These are phyloP conservation scores for Salvia rosmarinus DNA, from an alignment of 257 asterid genomes.

Conservation along the genomic window DNA sequence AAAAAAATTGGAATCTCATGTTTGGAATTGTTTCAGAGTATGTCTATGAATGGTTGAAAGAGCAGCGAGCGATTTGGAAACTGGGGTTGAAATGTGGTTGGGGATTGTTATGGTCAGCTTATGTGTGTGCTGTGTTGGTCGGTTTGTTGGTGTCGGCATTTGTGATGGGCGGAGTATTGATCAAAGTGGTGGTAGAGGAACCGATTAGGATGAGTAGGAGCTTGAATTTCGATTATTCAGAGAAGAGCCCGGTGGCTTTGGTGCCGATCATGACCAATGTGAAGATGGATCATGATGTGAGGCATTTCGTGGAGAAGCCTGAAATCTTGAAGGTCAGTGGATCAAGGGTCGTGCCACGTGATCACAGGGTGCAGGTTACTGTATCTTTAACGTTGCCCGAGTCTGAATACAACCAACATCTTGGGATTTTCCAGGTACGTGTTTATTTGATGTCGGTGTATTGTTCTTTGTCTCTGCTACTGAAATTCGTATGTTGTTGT, in stretches of 20 bases:
- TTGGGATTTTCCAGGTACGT: conserved; percentile 84
- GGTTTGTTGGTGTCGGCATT: conserved; percentile 67
- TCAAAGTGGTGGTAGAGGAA: conserved; percentile 66
- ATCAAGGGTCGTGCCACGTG: conserved; percentile 60
- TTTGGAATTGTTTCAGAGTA: conserved; percentile 39
- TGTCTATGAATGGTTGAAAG: conserved; percentile 60
- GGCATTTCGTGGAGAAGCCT: conserved; percentile 44
- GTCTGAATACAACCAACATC: conserved; percentile 83
- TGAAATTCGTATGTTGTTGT: neutral
- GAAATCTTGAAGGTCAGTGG: conserved; percentile 42
- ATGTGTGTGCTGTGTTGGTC: conserved; percentile 72
- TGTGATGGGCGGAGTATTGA: conserved; percentile 64
- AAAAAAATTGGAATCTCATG: conserved; percentile 41
- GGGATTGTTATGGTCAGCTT: conserved; percentile 90
- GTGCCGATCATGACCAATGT: conserved; percentile 54
- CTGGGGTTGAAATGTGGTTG: conserved; percentile 74
- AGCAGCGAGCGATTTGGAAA: conserved; percentile 63
- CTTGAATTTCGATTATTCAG: conserved; percentile 87
- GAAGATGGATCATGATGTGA: conserved; percentile 41
- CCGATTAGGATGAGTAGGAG: conserved; percentile 61
- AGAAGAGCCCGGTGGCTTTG: conserved; percentile 77
- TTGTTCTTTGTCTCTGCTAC: conserved; percentile 2
- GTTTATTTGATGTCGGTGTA: conserved; percentile 2
- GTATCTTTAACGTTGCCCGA: conserved; percentile 73
- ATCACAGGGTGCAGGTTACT: conserved; percentile 75